Evolutionary conservation across 2,329 filamentous ascomycete genomes (phyloP).

Genomic region (Colletotrichum salicis): DNA sequence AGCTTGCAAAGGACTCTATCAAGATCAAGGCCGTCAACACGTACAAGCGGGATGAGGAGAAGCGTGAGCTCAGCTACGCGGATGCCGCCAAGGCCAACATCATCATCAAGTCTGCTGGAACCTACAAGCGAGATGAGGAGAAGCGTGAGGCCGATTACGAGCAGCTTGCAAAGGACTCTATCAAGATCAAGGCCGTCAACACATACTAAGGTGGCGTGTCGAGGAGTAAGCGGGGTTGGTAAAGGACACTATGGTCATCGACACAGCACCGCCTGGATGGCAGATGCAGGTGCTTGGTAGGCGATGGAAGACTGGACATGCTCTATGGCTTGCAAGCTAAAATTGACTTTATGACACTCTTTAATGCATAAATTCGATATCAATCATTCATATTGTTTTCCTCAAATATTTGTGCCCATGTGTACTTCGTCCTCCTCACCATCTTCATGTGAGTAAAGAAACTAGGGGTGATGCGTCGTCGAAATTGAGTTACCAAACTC

Average conservation of each 20-base stretch:
- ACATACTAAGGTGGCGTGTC: neutral
- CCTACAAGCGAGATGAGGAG: conserved; percentile 14
- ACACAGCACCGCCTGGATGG: too few species aligned
- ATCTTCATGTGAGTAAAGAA: neutral
- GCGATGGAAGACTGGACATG: too few species aligned
- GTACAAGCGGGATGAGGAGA: neutral
- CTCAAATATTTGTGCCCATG: neutral
- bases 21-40: neutral
- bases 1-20: neutral
- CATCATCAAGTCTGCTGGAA: conserved; percentile 13
- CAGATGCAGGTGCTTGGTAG: too few species aligned
- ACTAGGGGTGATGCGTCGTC: neutral
- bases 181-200: conserved; percentile 13
- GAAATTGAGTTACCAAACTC: neutral
- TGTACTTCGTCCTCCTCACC: neutral
- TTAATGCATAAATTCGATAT: neutral
- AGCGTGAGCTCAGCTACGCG: neutral
- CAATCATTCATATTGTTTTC: too few species aligned
- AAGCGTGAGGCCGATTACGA: conserved; percentile 7
- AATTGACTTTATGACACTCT: neutral
- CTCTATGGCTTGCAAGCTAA: too few species aligned
- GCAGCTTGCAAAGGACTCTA: neutral
- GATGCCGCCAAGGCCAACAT: conserved; percentile 4
- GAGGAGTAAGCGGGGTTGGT: neutral
- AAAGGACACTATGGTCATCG: neutral